These are phyloP conservation scores for Quercus tomentella DNA, from an alignment of 331 rosid genomes.

Conservation along the genomic window DNA sequence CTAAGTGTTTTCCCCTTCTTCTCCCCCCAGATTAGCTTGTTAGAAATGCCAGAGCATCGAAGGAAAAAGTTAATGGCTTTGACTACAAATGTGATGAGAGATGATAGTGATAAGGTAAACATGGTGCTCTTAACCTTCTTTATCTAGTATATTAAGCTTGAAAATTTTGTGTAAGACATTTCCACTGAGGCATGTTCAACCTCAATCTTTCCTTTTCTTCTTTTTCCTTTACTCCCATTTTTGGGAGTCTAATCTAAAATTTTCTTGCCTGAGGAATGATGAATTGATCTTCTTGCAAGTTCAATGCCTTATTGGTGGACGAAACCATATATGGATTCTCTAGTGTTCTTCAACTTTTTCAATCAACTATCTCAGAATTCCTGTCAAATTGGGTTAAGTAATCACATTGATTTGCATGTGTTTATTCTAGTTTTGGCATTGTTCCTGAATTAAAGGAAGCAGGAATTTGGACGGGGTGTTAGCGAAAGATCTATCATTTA, in stretches of 20 bases:
- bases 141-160: background rate
- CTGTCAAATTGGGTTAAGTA: background rate
- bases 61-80: slow-evolving; percentile 64
- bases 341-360: background rate
- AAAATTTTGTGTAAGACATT: background rate
- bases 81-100: slow-evolving; percentile 88
- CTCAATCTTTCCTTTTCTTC: background rate
- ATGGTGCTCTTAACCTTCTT: background rate
- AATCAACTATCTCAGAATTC: background rate
- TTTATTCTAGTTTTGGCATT: background rate
- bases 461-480: background rate
- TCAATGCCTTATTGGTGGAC: background rate
- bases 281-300: background rate
- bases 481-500: background rate
- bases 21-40: slow-evolving; percentile 64
- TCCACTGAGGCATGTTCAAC: background rate
- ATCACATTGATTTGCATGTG: background rate
- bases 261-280: background rate
- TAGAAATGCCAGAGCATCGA: slow-evolving; percentile 58
- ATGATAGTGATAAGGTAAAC: slow-evolving; percentile 83
- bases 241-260: background rate
- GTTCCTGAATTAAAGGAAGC: background rate
- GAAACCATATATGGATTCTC: background rate
- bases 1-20: background rate
- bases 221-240: background rate